phyloP scores from a whole-genome alignment of 2,329 filamentous ascomycete genomes.

The Trichophyton benhamiae region DNA sequence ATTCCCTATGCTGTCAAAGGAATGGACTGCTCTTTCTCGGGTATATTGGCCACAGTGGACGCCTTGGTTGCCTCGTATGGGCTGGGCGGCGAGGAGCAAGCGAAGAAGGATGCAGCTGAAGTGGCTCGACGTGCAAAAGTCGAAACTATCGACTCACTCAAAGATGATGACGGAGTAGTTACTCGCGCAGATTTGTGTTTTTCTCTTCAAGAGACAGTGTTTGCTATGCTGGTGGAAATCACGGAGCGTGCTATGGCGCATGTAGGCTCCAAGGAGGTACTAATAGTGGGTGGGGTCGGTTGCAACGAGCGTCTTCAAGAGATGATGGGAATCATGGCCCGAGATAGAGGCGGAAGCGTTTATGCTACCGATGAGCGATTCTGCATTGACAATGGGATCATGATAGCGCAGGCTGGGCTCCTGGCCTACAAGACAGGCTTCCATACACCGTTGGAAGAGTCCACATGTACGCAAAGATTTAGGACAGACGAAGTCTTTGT shows the following conservation, averaged over 20 bases:
- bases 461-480: conserved; percentile 72
- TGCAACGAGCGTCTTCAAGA: conserved; percentile 89
- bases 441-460: conserved; percentile 62
- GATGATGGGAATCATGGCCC: conserved; percentile 97
- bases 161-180: conserved; percentile 25
- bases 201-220: conserved; percentile 88
- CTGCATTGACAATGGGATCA: conserved; percentile 98
- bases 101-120: conserved; percentile 41
- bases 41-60: conserved; percentile 76
- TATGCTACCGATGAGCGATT: conserved; percentile 95
- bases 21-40: conserved; percentile 96
- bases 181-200: conserved; percentile 84
- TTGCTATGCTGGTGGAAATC: conserved; percentile 94
- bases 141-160: conserved; percentile 13
- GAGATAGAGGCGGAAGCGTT: conserved; percentile 74
- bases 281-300: conserved; percentile 91
- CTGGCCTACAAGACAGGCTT: conserved; percentile 75
- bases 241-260: conserved; percentile 98
- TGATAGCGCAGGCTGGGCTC: conserved; percentile 95
- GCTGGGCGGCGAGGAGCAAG: conserved; percentile 22
- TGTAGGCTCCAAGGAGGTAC: conserved; percentile 79
- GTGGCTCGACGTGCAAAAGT: conserved; percentile 4
- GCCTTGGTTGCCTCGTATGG: conserved; percentile 51
- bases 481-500: conserved; percentile 71
- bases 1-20: conserved; percentile 94